phyloP scores from a whole-genome alignment of 169 alveolate genomes.

The Babesia ovis region DNA sequence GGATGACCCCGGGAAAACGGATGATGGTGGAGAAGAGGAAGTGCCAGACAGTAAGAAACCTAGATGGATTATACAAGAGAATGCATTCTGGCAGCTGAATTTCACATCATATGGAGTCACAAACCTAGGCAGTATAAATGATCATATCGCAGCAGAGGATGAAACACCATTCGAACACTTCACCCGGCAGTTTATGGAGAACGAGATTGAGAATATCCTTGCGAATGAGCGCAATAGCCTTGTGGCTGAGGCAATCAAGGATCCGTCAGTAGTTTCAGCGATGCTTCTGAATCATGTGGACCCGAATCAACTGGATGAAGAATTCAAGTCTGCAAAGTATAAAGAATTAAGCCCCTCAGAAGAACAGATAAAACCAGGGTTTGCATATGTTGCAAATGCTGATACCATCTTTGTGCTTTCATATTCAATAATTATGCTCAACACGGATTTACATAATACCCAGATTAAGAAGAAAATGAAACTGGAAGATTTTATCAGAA shows the following conservation, averaged over 20 bases:
- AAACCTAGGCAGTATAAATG: slow-evolving; percentile 37
- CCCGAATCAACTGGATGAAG: slow-evolving; percentile 13
- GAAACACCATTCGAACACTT: slow-evolving; percentile 29
- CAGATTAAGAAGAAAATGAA: slow-evolving; percentile 87
- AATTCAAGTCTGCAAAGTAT: background rate
- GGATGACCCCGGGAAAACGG: slow-evolving; percentile 15
- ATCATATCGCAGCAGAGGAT: slow-evolving; percentile 32
- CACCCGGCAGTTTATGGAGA: slow-evolving; percentile 24
- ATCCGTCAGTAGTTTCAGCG: slow-evolving; percentile 3
- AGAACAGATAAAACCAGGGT: slow-evolving; percentile 26
- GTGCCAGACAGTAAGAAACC: slow-evolving; percentile 43
- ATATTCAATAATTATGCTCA: slow-evolving; percentile 88
- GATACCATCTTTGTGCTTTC: slow-evolving; percentile 85
- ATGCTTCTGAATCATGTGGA: background rate
- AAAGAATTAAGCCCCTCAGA: slow-evolving; percentile 8
- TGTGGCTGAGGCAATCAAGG: slow-evolving; percentile 8
- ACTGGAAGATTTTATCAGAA: slow-evolving; percentile 86
- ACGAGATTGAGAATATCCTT: slow-evolving; percentile 22
- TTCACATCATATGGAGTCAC: slow-evolving; percentile 17
- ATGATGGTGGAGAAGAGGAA: slow-evolving; percentile 10
- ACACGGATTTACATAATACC: slow-evolving; percentile 88
- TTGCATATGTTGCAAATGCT: slow-evolving; percentile 74
- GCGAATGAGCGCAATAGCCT: slow-evolving; percentile 11
- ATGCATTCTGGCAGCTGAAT: slow-evolving; percentile 44
- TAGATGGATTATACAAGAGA: slow-evolving; percentile 68